Base-by-base conservation (phyloP, 306 rosid species). In the Quercus ilex region DNA sequence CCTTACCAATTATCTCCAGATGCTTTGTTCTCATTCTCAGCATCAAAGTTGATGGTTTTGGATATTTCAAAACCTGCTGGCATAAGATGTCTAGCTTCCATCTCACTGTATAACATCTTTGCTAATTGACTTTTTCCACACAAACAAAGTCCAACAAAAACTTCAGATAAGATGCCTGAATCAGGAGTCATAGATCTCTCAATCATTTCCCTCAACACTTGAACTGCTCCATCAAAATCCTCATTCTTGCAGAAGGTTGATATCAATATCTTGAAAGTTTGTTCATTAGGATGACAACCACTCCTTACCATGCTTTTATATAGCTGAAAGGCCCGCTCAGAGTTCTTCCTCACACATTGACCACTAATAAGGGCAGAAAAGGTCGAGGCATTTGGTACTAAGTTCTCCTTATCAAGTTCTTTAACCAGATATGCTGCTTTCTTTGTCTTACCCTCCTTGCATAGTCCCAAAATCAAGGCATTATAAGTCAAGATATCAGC, bases 361-460 rank as follows among this genome's bases (percentile, higher is more conserved):
- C 97, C 95, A 3, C 62, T 69, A 56, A 94, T 86, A 33, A 94
- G 97, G 2, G 98, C 93, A 75, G 95, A 89, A 77, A 89, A 91
- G 14, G 98, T 94, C 1, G 97, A 91, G 0, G 92, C 84, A 78
- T 91, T 92, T 8, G 94, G 94, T 9, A 85, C 87, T 76, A 94
- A 81, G 58, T 85, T 90, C 83, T 85, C 80, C 81, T 78, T 76
- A 41, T 91, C 97, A 73, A 91, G 89, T 75, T 91, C 94, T 78
- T 81, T 89, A 60, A 95, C 87, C 74, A 92, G 70, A 85, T 74
- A 82, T 17, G 98, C 97, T 71, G 97, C 96, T 52, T 92, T 95
- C 85, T 85, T 92, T 28, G 99, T 91, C 80, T 90, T 92, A 35
- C 97, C 99, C 64, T 85, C 89, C 84, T 86, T 95, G 80, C 97